Evolutionary conservation across 306 rosid genomes (phyloP).

Genomic region (Vachellia pachyceras): DNA sequence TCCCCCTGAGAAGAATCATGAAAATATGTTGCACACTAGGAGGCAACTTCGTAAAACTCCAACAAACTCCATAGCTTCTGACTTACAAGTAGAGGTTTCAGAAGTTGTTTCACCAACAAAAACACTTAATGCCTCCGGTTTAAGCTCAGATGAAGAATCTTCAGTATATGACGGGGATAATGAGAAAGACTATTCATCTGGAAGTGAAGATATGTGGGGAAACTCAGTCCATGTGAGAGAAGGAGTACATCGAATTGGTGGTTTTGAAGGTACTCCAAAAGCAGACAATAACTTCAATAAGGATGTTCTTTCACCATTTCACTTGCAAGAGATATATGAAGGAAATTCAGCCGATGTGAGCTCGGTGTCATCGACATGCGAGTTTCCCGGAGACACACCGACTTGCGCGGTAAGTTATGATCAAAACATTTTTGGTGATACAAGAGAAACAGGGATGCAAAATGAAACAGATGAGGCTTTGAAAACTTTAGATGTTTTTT

Average conservation of each 20-base stretch:
- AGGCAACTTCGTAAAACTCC: conserved; percentile 50
- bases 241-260: conserved; percentile 31
- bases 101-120: conserved; percentile 77
- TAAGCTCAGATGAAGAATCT: conserved; percentile 64
- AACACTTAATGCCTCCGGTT: conserved; percentile 52
- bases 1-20: conserved; percentile 42
- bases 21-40: conserved; percentile 24
- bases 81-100: conserved; percentile 89
- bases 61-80: conserved; percentile 79
- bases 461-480: conserved; percentile 35
- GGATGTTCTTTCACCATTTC: conserved; percentile 38
- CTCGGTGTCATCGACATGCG: conserved; percentile 46
- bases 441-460: conserved; percentile 32
- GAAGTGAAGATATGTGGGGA: conserved; percentile 60
- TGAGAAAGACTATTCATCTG: conserved; percentile 53
- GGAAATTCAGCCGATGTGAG: conserved; percentile 50
- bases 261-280: conserved; percentile 33
- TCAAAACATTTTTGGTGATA: conserved; percentile 37
- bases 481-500: conserved; percentile 41
- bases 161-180: conserved; percentile 60
- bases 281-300: conserved; percentile 19
- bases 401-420: conserved; percentile 15
- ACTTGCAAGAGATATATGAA: conserved; percentile 40
- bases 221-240: conserved; percentile 45
- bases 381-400: conserved; percentile 42